These are phyloP conservation scores for Fusarium sulawesiense DNA, from an alignment of 2,329 filamentous ascomycete genomes.

Conservation along the genomic window DNA sequence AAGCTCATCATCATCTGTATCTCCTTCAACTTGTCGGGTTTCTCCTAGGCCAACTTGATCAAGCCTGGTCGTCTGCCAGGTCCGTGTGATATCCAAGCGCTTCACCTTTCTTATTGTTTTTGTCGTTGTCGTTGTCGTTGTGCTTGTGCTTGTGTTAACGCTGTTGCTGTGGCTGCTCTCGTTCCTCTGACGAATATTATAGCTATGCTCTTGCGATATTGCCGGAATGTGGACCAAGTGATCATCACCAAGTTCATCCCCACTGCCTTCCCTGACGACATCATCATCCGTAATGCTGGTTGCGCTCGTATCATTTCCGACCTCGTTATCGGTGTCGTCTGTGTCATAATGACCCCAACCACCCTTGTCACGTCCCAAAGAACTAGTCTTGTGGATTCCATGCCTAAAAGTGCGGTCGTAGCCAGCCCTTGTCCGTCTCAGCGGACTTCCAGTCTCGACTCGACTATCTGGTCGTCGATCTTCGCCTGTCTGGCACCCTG, in stretches of 20 bases:
- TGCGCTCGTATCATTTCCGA: conserved; percentile 25
- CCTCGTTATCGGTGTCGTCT: conserved; percentile 18
- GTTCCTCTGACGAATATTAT: neutral
- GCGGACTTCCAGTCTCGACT: conserved; percentile 15
- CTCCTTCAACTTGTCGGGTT: conserved; percentile 6
- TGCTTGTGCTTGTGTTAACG: neutral
- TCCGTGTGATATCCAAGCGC: conserved; percentile 29
- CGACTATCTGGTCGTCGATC: conserved; percentile 26
- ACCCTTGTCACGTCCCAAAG: conserved; percentile 25
- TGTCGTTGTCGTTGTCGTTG: neutral
- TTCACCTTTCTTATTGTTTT: conserved; percentile 27
- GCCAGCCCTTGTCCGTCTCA: conserved; percentile 14
- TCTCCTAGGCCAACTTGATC: conserved; percentile 23
- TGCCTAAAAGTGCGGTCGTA: conserved; percentile 4
- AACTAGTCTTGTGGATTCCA: conserved; percentile 7
- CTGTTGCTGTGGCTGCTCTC: neutral
- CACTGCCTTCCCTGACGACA: conserved; percentile 26
- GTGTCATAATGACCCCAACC: conserved; percentile 9
- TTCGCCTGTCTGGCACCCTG: conserved; percentile 13
- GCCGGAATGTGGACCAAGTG: neutral
- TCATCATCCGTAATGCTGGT: conserved; percentile 26
- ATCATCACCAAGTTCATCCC: conserved; percentile 39
- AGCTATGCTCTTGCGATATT: neutral
- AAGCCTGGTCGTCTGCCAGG: conserved; percentile 18
- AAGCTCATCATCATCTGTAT: conserved; percentile 36